Base-by-base conservation (phyloP, 2,329 filamentous ascomycete species). In the Cercospora sp. region DNA sequence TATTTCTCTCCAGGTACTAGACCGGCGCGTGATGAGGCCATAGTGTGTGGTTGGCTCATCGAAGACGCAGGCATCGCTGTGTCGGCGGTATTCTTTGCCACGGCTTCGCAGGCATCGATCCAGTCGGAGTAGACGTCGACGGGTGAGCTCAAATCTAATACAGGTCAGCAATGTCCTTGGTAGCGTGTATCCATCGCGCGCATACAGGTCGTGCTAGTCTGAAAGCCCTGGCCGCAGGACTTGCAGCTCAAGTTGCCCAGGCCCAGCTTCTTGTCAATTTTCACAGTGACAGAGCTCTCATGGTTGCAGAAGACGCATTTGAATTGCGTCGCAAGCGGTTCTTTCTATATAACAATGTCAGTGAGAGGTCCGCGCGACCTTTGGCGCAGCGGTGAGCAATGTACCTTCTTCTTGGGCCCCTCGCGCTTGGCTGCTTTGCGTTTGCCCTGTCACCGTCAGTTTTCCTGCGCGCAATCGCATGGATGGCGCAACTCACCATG, bases 221-320 rank as follows among this genome's bases (percentile, higher is more conserved):
- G 93, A 78, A 96, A 99, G 68, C 89, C 90, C 81, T 98, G 94
- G 2, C 92, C 94, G 80, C 95, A 99, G 63, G 97, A 88, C 79
- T 94, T 96, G 83, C 95, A 99, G 68, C 90, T 88, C 28, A 99
- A 85, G 69, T 91, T 88, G 58, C 94, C 95, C 42, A 97, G 87
- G 62, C 93, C 93, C 30, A 89, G 85, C 79, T 98, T 98, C 85
- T 96, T 97, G 79, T 99, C 93, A 61, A 99, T 86, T 80, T 96
- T 95, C 73, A 97, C 91, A 30, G 88, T 87, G 63, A 99, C 92
- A 0, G 94, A 92, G 73, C 93, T 95, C 79, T 98, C 95, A 81
- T 98, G 94, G 80, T 97, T 98, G 85, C 95, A 99, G 83, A 99
- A 99, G 57, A 99, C 89, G 79, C 95, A 99, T 66, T 94, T 92